Evolutionary conservation across 805 yeast species (phyloP), one percentile per base, ranked within the genome.

Genomic region (Komagataella pastoris): DNA sequence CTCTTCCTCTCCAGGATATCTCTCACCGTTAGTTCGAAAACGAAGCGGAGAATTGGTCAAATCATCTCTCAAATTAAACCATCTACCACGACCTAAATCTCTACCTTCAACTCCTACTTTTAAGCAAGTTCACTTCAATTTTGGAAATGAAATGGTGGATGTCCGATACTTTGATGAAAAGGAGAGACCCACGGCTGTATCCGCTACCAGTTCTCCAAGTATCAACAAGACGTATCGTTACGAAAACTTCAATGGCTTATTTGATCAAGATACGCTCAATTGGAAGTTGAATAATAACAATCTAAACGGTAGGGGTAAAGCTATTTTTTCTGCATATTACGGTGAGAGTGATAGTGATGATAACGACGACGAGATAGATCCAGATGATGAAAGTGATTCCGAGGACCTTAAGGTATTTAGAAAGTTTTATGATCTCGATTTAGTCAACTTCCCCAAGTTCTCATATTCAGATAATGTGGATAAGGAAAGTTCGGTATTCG

Each of bases 11-110:
- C 40, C 40, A 30, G 40, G 40, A 8, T 60, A 58, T 50, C 51
- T 54, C 46, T 64, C 57, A 52, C 70, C 72, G 3, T 66, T 86
- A 51, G 77, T 88, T 3, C 80, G 95, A 49, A 90, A 89, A 64
- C 89, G 89, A 64, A 79, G 88, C 0, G 97, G 96, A n/a, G 96
- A 88, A 61, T 69, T 85, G 47, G 84, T 88, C 47, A 86, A 86
- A 61, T 79, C 90, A 2, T 82, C 87, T 12, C 70, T 88, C 52
- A 84, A 83, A 60, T 72, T 73, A 44, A 61, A 63, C 47, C 36
- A 56, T 17, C 52, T 63, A 8, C 43, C 24, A 17, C 52, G 56
- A 18, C 62, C 69, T 3, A 57, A 57, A 14, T 76, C 81, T 1
- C 61, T 76, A 53, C 83, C 83, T 1, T 59, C 74, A 1, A 72